Evolutionary conservation across 1,284 basidiomycete species (phyloP).

Genomic region (Taiwanofungus camphoratus): DNA sequence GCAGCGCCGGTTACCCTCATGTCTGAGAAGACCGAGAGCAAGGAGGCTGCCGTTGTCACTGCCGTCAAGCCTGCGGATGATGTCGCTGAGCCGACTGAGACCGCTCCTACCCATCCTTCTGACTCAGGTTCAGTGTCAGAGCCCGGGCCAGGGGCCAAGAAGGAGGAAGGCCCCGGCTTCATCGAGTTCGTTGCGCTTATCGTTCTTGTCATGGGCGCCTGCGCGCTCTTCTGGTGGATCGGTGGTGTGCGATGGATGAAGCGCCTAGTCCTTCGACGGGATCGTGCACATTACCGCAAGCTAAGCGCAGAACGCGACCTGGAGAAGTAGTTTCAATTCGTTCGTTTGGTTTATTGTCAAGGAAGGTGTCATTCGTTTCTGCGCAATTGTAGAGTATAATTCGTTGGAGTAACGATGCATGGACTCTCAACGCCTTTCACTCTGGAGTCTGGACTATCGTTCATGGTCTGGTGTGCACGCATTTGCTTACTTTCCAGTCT

Average conservation of each 20-base stretch:
- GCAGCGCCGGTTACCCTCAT: conserved; percentile 6
- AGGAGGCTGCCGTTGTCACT: conserved; percentile 14
- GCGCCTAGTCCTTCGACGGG: conserved; percentile 32
- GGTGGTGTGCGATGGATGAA: conserved; percentile 45
- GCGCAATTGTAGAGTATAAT: not conserved
- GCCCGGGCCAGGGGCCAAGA: no score
- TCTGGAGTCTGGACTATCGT: no score
- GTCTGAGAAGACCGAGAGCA: conserved; percentile 14
- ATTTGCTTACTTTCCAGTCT: no score
- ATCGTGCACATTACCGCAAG: conserved; percentile 40
- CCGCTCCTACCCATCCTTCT: conserved; percentile 8
- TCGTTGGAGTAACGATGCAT: not conserved
- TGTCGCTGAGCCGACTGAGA: conserved; percentile 15
- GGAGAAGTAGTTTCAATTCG: conserved; percentile 39
- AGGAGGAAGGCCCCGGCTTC: conserved; percentile 16
- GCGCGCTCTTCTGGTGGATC: conserved; percentile 52
- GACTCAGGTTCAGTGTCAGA: no score
- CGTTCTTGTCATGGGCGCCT: conserved; percentile 27
- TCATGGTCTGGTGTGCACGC: no score
- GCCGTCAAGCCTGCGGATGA: conserved; percentile 20
- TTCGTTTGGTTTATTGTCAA: not conserved
- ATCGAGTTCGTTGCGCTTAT: conserved; percentile 18
- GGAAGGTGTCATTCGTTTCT: not conserved
- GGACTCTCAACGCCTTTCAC: conserved; percentile 5
- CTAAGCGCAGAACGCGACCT: conserved; percentile 40